Percentiles rank a stretch among this genome's conserved stretches.
Conservation (phyloP, 148 eudicot genomes). For the Chenopodium album region DNA sequence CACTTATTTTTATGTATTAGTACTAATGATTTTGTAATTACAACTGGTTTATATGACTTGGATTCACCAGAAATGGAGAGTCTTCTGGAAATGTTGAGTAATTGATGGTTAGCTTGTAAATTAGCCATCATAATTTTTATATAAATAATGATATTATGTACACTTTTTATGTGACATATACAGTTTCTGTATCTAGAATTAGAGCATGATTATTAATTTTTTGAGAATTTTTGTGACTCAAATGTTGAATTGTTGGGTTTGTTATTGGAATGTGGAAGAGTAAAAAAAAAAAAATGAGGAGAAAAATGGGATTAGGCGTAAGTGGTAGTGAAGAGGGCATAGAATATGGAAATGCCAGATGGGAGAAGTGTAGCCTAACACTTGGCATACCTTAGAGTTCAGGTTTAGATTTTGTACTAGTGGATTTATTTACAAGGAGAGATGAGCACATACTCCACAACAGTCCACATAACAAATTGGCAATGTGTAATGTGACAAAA, state of each 20-base stretch:
- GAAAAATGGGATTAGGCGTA: conserved; percentile 8
- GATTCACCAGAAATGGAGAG: background rate
- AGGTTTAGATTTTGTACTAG: background rate
- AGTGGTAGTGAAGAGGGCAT: conserved; percentile 23
- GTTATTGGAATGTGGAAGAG: background rate
- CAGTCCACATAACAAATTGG: too few relatives aligned
- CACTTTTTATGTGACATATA: background rate
- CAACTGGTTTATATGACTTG: conserved; percentile 13
- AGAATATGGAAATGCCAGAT: conserved; percentile 21
- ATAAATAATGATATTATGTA: background rate
- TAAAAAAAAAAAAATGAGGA: background rate
- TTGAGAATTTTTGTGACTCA: background rate
- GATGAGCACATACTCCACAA: too few relatives aligned
- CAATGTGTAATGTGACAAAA: too few relatives aligned
- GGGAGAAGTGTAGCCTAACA: conserved; percentile 24
- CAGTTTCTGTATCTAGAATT: background rate
- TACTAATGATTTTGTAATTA: background rate
- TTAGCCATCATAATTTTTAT: conserved; percentile 23
- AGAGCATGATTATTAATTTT: background rate
- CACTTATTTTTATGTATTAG: background rate
- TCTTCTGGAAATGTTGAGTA: conserved; percentile 27
- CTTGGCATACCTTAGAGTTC: background rate
- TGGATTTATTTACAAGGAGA: too few relatives aligned
- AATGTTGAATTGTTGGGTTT: background rate
- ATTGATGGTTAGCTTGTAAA: conserved; percentile 34